Percentiles rank a stretch among this genome's conserved stretches.
These are phyloP conservation scores for Deinandra increscens DNA, from an alignment of 129 eudicot genomes.

Conservation along the genomic window DNA sequence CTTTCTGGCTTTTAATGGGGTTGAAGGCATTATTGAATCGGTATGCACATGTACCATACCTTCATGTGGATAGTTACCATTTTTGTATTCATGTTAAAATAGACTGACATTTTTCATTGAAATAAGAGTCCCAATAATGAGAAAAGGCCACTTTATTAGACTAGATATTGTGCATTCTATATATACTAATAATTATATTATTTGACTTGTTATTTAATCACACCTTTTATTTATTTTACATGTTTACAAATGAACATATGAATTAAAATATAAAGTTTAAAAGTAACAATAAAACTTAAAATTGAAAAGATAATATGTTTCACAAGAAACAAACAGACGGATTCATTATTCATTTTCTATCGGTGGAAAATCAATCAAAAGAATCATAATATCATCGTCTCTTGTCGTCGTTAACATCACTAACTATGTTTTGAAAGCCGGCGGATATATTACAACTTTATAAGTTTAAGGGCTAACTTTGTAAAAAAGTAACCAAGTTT, in stretches of 20 bases:
- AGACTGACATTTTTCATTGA: slow-evolving; percentile 4
- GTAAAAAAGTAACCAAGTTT: no score
- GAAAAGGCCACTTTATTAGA: slow-evolving; percentile 1
- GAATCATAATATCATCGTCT: background rate
- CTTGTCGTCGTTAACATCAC: background rate
- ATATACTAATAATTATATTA: background rate
- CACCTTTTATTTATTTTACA: background rate
- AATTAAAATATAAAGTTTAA: no score
- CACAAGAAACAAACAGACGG: no score
- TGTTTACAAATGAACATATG: background rate
- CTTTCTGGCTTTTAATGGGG: slow-evolving; percentile 16
- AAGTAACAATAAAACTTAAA: no score
- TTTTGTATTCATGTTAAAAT: slow-evolving; percentile 1
- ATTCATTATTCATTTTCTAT: no score
- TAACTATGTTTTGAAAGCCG: no score
- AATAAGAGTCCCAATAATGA: background rate
- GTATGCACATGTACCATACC: slow-evolving; percentile 17
- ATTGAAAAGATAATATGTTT: no score
- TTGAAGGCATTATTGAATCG: slow-evolving; percentile 14
- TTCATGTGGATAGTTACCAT: slow-evolving; percentile 19
- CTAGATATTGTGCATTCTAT: background rate
- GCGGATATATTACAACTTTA: no score
- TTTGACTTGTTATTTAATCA: background rate
- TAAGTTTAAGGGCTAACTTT: no score
- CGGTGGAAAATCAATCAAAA: no score